Evolutionary conservation across 345 rosid genomes (phyloP), one percentile per base, ranked within the genome.

Genomic region (Cardamine chenopodiifolia): DNA sequence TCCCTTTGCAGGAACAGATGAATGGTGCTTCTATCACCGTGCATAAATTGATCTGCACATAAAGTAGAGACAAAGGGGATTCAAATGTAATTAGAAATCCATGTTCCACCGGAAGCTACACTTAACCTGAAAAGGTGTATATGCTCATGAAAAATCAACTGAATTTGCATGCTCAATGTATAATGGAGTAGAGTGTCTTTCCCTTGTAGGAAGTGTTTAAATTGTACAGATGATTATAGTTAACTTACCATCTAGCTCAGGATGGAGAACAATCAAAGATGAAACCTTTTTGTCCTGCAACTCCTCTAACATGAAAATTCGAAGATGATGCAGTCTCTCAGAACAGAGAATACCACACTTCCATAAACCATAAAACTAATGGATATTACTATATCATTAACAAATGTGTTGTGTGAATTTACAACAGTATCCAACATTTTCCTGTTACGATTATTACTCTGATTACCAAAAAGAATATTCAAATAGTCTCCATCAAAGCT

Each of bases 381-480:
- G 68, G 25, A 58, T 66, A 66, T 34, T 56, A 18, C 47, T n/a
- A 58, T 71, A 65, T 64, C 62, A 65, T 49, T 58, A 48, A 71
- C 37, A 59, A 49, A 58, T 71, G 55, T 56, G 62, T 15, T 35
- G 22, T 57, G 29, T 66, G 23, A 39, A 65, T 23, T 77, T 77
- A 71, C 81, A 77, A 19, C 44, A 55, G 40, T 48, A 37, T 45
- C 54, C 45, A 65, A 39, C 29, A 35, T 62, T 64, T 44, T 55
- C 37, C 25, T 12, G 5, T 52, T 55, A 11, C 39, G 68, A 56
- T 64, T 71, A 71, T 66, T 49, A 77, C 66, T 71, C 57, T 71
- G 68, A 71, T 71, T 28, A 64, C 55, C 76, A 31, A 77, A 75
- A 71, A 62, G 37, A 69, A 63, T 71, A 37, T 35, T 14, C 14